phyloP scores from a whole-genome alignment of 2,329 filamentous ascomycete species.

The Pseudogymnoascus sp. region DNA sequence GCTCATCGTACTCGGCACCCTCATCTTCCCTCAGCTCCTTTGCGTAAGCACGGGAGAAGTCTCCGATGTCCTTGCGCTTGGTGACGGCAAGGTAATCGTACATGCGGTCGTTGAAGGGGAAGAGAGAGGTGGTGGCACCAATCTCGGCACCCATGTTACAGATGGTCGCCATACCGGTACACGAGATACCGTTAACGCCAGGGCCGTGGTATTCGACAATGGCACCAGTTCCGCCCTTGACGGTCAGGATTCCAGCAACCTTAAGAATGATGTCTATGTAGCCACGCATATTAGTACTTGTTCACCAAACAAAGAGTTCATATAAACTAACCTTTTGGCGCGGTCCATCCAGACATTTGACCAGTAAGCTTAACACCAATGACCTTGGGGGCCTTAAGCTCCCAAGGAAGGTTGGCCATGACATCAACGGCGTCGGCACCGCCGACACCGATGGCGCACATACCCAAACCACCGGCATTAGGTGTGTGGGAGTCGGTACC shows the following conservation, averaged over 20 bases:
- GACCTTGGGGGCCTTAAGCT: constrained; percentile 93
- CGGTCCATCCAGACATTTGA: constrained; percentile 78
- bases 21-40: constrained; percentile 80
- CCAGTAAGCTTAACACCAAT: constrained; percentile 96
- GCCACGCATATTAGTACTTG: neutral
- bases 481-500: constrained; percentile 97
- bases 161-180: constrained; percentile 83
- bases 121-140: constrained; percentile 82
- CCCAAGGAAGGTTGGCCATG: constrained; percentile 95
- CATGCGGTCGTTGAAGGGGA: constrained; percentile 98
- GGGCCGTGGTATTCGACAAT: constrained; percentile 74
- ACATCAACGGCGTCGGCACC: constrained; percentile 98
- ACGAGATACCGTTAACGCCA: constrained; percentile 64
- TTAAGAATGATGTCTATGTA: constrained; percentile 82
- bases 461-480: constrained; percentile 92
- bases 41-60: constrained; percentile 78
- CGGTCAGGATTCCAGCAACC: constrained; percentile 91
- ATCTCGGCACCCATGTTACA: constrained; percentile 65
- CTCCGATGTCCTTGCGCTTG: constrained; percentile 82
- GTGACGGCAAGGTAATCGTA: constrained; percentile 90
- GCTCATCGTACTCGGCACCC: constrained; percentile 87
- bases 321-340: constrained; percentile 67
- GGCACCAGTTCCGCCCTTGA: constrained; percentile 93
- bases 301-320: constrained; percentile 5
- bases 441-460: constrained; percentile 91